Evolutionary conservation across 106 monocot species (phyloP), one percentile per base, ranked within the genome.

Genomic region (Allium cepa): DNA sequence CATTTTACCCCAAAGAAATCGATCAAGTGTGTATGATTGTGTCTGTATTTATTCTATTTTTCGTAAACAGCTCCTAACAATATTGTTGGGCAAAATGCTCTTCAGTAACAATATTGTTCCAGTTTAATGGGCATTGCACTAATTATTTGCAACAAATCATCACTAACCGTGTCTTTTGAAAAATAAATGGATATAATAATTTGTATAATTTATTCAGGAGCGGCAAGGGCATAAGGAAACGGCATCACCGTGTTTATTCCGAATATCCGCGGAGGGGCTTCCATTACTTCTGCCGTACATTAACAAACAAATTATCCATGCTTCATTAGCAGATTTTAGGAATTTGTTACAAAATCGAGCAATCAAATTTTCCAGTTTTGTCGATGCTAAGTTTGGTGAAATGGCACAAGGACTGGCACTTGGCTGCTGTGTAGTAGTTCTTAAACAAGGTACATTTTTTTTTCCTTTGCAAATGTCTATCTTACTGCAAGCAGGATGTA

Each of bases 241-340:
- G 15, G 74, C 89, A 27, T 56, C 84, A 45, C 62, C 57, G 11
- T 93, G 99, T 82, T 45, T 72, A 62, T 99, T 90, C 71, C 82
- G 99, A 18, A 71, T 99, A 71, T 99, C 99, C 63, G 92, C 93
- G 18, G 99, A 99, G 79, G 99, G 99, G 70, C 84, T 99, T 46
- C 90, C 84, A 11, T 76, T 99, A 57, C 77, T 99, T 49, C 87
- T 99, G 65, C 93, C 99, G 26, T 81, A 87, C 68, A 82, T 99
- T 46, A 80, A 74, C 60, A 93, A 90, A 59, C 99, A 99, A 58
- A 81, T 93, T 27, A 46, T 99, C 53, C 75, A 53, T 72, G 86
- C 90, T 73, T 73, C 99, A 12, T 79, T 79, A 62, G 66, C 22
- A 7, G 99, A 99, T 67, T 93, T 99, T 56, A 66, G 75, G 50